Base-by-base conservation (phyloP, 2,329 filamentous ascomycete genomes). In the Arthrinium phaeospermum region DNA sequence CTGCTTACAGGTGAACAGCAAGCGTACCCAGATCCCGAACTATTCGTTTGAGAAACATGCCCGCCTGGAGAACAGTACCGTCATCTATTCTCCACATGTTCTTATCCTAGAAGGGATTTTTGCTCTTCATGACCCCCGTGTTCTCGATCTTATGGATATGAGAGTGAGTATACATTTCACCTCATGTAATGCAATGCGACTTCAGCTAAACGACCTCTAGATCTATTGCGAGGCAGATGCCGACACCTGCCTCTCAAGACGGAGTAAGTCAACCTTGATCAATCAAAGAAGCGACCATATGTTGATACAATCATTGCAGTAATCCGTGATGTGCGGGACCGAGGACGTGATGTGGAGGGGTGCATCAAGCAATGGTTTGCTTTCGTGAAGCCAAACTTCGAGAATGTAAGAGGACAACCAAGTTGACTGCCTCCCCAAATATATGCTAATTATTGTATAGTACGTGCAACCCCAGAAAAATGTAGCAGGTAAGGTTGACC, bases 321-420 rank as follows among this genome's bases (percentile, higher is more conserved):
- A 76, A 85, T 94, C 49, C 93, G 96, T 79, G 96, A 99, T 83
- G 94, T 98, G 30, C 91, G 91, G 77, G 94, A 98, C 78, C 91
- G 96, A 78, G 96, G 94, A 3, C 90, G 96, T 79, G 96, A 98
- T 79, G 93, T 98, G 72, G 93, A 98, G 80, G 96, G 96, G 53
- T 96, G 95, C 79, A 95, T 99, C 81, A 98, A 98, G 83, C 96
- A 99, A 82, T 99, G 96, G 96, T 98, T 98, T 81, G 86, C 85
- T 14, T 99, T 93, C 80, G 96, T 99, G 61, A 99, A 99, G 83
- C 96, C 96, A 3, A 98, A 98, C 79, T 98, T 97, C 78, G 93
- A 96, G 81, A 94, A 93, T 83, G 88, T 88, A 79, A 71, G 78
- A 64, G 41, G 19, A 22, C 16, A 22, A 16, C n/a, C 19, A 6